These are phyloP conservation scores for Crithidia bombi DNA, from an alignment of 208 protist species.

Conservation along the genomic window DNA sequence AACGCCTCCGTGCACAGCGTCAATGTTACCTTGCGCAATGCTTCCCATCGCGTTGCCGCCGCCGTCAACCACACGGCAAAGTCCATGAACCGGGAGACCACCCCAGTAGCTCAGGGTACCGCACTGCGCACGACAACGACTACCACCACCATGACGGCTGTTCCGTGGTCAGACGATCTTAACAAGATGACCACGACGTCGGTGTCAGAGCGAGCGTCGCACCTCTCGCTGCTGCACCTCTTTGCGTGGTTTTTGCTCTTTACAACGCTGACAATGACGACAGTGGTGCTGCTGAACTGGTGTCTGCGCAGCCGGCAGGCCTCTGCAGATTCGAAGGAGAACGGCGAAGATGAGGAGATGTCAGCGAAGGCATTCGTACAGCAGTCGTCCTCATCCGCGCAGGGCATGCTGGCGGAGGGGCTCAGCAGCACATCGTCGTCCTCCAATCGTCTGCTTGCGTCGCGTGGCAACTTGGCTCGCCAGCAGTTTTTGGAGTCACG, in stretches of 20 bases:
- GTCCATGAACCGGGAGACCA: not conserved
- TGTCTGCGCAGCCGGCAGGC: slow-evolving; percentile 43
- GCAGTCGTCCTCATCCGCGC: slow-evolving; percentile 1
- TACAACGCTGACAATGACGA: slow-evolving; percentile 35
- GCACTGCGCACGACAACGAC: not conserved
- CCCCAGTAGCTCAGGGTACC: not conserved
- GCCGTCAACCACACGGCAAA: not conserved
- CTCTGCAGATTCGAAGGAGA: slow-evolving; percentile 11
- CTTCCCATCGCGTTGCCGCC: not conserved
- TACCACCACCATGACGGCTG: not conserved
- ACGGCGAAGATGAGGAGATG: slow-evolving; percentile 35
- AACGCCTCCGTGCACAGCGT: not conserved
- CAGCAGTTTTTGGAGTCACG: slow-evolving; percentile 76
- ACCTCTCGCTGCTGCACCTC: slow-evolving; percentile 34
- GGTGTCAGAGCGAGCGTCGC: slow-evolving; percentile 23
- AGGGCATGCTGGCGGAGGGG: slow-evolving; percentile 1
- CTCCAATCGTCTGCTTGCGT: slow-evolving; percentile 25
- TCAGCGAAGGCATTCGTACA: slow-evolving; percentile 11
- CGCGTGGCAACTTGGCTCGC: slow-evolving; percentile 62
- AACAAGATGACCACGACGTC: slow-evolving; percentile 24
- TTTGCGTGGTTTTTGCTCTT: slow-evolving; percentile 50
- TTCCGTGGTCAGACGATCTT: slow-evolving; percentile 6
- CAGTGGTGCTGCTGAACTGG: slow-evolving; percentile 53
- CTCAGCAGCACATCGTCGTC: slow-evolving; percentile 20
- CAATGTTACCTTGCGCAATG: slow-evolving; percentile 9